A percentile compares a stretch with the other conserved stretches of the same genome.
Conservation (phyloP, 2,329 filamentous ascomycete genomes). For the Neofusicoccum kwambonambiense region DNA sequence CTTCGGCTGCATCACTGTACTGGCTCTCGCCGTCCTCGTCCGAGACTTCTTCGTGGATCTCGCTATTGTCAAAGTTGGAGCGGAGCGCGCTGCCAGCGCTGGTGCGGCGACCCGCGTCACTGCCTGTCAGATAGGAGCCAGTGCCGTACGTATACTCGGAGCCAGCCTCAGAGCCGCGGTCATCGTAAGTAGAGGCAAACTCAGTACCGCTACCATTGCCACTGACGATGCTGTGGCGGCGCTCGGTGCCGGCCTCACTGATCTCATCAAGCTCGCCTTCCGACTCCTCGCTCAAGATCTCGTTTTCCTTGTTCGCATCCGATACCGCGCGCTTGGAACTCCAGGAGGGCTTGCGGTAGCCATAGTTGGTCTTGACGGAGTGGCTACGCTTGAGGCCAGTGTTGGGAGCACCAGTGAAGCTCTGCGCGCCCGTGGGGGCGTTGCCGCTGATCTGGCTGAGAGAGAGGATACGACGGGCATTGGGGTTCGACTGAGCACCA, state of each 20-base stretch:
- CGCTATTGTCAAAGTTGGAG: slow-evolving; percentile 18
- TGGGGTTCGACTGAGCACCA: slow-evolving; percentile 31
- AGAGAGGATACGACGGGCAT: slow-evolving; percentile 75
- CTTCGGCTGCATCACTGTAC: background rate
- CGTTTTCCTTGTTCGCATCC: slow-evolving; percentile 48
- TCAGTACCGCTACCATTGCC: slow-evolving; percentile 43
- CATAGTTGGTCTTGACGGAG: slow-evolving; percentile 38
- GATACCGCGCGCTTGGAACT: slow-evolving; percentile 27
- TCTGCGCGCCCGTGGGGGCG: slow-evolving; percentile 47
- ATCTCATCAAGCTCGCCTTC: slow-evolving; percentile 26
- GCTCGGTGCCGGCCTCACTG: slow-evolving; percentile 41
- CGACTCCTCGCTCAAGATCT: slow-evolving; percentile 43
- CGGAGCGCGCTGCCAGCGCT: slow-evolving; percentile 40
- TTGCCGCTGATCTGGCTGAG: slow-evolving; percentile 87
- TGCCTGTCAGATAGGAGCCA: slow-evolving; percentile 50
- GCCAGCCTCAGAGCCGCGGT: slow-evolving; percentile 37
- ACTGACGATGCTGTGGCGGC: slow-evolving; percentile 36
- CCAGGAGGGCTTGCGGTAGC: slow-evolving; percentile 36
- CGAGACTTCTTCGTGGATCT: slow-evolving; percentile 20
- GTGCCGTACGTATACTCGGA: slow-evolving; percentile 49
- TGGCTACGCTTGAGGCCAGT: slow-evolving; percentile 54
- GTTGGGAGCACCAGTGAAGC: slow-evolving; percentile 29
- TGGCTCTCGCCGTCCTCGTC: slow-evolving; percentile 24
- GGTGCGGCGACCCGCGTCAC: slow-evolving; percentile 45
- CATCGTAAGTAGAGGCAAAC: slow-evolving; percentile 48